Percentiles rank a stretch among this genome's conserved stretches.
phyloP scores from a whole-genome alignment of 441 rosid genomes.

The Euphorbia schlechtendalii region DNA sequence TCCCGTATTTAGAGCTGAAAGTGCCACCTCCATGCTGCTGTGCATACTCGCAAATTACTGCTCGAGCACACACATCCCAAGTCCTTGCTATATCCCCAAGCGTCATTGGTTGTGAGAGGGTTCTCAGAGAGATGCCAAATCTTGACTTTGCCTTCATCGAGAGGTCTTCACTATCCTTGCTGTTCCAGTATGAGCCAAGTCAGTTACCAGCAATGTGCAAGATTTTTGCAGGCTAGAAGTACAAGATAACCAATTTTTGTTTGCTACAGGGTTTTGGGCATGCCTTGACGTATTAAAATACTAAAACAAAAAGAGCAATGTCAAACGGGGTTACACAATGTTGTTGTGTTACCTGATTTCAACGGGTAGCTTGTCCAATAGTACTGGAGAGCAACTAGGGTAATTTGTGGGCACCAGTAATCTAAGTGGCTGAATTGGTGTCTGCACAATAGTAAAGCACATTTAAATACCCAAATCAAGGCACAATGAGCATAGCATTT shows the following conservation, averaged over 20 bases:
- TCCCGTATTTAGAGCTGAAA: constrained; percentile 81
- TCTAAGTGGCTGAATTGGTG: constrained; percentile 81
- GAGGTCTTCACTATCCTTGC: constrained; percentile 67
- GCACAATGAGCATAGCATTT: not conserved
- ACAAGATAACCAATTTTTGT: not conserved
- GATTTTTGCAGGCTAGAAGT: not conserved
- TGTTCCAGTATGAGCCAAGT: constrained; percentile 17
- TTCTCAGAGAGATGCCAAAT: constrained; percentile 57
- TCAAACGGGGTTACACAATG: not conserved
- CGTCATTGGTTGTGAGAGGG: constrained; percentile 75
- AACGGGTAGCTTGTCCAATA: constrained; percentile 66
- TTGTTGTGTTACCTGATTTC: constrained; percentile 31
- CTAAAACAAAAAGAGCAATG: not conserved
- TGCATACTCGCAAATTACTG: constrained; percentile 63
- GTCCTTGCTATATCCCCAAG: constrained; percentile 73
- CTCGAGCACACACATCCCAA: constrained; percentile 74
- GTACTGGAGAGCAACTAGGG: constrained; percentile 78
- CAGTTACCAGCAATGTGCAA: not conserved
- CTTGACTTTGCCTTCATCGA: constrained; percentile 59
- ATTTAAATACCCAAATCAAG: constrained; percentile 8
- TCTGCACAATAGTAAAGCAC: constrained; percentile 41
- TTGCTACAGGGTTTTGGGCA: not conserved
- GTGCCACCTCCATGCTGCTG: constrained; percentile 73
- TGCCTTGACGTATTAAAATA: not conserved
- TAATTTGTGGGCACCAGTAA: constrained; percentile 78